A percentile compares a stretch with the other conserved stretches of the same genome.
phyloP scores from a whole-genome alignment of 768 basidiomycete species.

The Serendipita sp. region DNA sequence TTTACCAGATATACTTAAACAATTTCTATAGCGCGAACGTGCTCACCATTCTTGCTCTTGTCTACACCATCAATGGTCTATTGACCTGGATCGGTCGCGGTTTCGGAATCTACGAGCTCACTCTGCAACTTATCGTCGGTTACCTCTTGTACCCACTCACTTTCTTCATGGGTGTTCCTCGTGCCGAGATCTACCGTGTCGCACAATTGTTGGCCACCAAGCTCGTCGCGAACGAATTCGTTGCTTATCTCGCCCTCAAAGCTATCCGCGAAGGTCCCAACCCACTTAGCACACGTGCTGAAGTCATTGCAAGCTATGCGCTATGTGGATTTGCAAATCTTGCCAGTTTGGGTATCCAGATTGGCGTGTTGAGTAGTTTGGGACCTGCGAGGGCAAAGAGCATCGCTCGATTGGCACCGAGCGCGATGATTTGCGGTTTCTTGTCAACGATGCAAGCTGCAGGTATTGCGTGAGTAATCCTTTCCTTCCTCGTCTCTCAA shows the following conservation, averaged over 20 bases:
- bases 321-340: conserved; percentile 87
- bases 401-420: conserved; percentile 52
- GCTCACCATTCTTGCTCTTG: conserved; percentile 66
- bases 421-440: conserved; percentile 57
- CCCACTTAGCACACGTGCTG: conserved; percentile 55
- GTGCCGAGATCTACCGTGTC: conserved; percentile 63
- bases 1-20: background rate
- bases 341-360: conserved; percentile 72
- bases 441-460: conserved; percentile 45
- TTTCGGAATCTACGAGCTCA: conserved; percentile 67
- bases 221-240: conserved; percentile 75
- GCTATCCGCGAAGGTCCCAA: conserved; percentile 26
- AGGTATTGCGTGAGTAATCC: conserved; percentile 31
- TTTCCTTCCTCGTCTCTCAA: too few relatives aligned
- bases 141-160: conserved; percentile 81
- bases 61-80: conserved; percentile 66
- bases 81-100: conserved; percentile 80
- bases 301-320: conserved; percentile 69
- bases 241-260: conserved; percentile 48
- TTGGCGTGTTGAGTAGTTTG: conserved; percentile 54
- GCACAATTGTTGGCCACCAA: conserved; percentile 73
- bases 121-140: conserved; percentile 67
- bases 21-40: conserved; percentile 46
- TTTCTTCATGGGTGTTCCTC: conserved; percentile 69
- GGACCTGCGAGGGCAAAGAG: conserved; percentile 51